Base-by-base conservation (phyloP, 1,139 yeast species). In the Entelexis paramagnoliae region DNA sequence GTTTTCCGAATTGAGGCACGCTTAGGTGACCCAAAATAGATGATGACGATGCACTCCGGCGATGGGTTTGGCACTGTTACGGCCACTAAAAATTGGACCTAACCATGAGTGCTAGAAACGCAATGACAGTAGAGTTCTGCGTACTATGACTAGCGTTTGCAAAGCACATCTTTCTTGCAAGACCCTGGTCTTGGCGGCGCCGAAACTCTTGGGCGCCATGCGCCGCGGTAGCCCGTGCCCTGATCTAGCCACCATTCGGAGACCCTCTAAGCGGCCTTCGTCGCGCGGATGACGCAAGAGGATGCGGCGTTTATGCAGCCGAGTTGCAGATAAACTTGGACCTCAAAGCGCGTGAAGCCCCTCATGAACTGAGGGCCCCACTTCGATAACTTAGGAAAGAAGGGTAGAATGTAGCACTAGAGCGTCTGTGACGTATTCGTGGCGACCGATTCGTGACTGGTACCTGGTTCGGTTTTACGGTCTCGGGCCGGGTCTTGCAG, bases 21-120 rank as follows among this genome's bases (percentile, higher is more conserved):
- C 45, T 41, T 29, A 41, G 45, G 45, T 29, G 45, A 41, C 16
- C 34, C 45, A 41, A 28, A 41, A 41, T 29, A 41, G 32, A 26
- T 13, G 33, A 17, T 35, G 39, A 10, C 36, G 36, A 16, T 10
- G n/a, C 42, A 19, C 30, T 30, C 26, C 44, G 6, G 24, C 6
- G 24, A 6, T 22, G 6, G 6, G 24, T 22, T 22, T 6, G 24
- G 6, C 6, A 22, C 24, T 6, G 24, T 22, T 6, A 22, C 6
- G 24, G 24, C 24, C 6, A 4, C 4, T 22, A 4, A 22, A 22
- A 22, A 6, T 6, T 22, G n/a, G n/a, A n/a, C n/a, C n/a, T n/a
- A n/a, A n/a, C n/a, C n/a, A n/a, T n/a, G n/a, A n/a, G n/a, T n/a
- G n/a, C n/a, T n/a, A n/a, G n/a, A n/a, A n/a, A n/a, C n/a, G n/a